These are phyloP conservation scores for Fraxinus xanthoxyloides DNA, from an alignment of 305 asterid genomes.

Conservation along the genomic window DNA sequence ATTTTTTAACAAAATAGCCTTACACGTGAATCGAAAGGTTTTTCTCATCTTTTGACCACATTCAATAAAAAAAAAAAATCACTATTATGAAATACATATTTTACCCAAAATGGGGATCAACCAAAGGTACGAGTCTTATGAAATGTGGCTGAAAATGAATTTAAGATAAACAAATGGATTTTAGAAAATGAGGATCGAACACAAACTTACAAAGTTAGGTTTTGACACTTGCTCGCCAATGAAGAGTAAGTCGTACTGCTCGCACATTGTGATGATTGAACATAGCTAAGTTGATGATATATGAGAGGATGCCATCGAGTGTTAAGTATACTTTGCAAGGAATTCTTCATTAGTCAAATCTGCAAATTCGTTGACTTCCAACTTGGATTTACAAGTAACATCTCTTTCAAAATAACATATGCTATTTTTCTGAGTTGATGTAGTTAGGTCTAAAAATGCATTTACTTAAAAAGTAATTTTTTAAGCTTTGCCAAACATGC, in stretches of 20 bases:
- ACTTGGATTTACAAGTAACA: constrained; percentile 21
- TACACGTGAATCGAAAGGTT: too few relatives aligned
- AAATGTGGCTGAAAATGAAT: too few relatives aligned
- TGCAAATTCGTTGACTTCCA: constrained; percentile 28
- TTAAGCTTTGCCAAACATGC: neutral
- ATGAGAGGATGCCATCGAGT: neutral
- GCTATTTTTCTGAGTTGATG: neutral
- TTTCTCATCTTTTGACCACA: too few relatives aligned
- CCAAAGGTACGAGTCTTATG: too few relatives aligned
- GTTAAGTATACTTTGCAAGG: constrained; percentile 14
- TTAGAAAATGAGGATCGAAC: too few relatives aligned
- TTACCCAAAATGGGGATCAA: too few relatives aligned
- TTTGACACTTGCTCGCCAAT: constrained; percentile 29
- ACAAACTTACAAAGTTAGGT: neutral
- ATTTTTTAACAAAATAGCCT: too few relatives aligned
- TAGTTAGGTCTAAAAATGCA: neutral
- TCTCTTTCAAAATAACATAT: neutral
- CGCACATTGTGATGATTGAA: constrained; percentile 14
- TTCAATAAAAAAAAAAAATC: too few relatives aligned
- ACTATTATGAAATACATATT: too few relatives aligned
- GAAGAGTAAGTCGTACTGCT: constrained; percentile 7
- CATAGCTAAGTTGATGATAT: neutral
- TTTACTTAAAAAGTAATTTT: neutral
- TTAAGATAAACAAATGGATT: too few relatives aligned
- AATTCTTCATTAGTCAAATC: constrained; percentile 36